Conservation (phyloP, 768 basidiomycete species). For the Naganishia antarctica region DNA sequence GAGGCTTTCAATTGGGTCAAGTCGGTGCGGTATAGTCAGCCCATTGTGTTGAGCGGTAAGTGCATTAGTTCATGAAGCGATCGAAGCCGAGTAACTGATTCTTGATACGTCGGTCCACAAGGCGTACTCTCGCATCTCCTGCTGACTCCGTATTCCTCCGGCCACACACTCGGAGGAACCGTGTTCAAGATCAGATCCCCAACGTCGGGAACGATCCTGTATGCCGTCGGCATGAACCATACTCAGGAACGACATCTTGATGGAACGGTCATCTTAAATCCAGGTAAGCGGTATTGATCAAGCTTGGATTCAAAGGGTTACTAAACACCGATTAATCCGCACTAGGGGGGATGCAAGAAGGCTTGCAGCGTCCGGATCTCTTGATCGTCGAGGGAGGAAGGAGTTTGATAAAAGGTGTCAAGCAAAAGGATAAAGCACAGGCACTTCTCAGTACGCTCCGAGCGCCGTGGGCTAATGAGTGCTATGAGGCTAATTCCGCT, state of each 20-base stretch:
- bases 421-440: conserved; percentile 82
- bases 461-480: background rate
- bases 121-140: conserved; percentile 40
- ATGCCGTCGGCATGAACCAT: conserved; percentile 93
- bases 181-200: conserved; percentile 99
- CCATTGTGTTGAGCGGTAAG: conserved; percentile 84
- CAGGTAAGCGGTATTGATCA: conserved; percentile 24
- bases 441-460: conserved; percentile 66
- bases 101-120: conserved; percentile 9
- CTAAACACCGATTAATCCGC: background rate
- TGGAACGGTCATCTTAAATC: conserved; percentile 71
- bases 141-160: conserved; percentile 86
- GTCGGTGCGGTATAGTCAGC: conserved; percentile 89
- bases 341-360: conserved; percentile 38
- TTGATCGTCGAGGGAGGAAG: conserved; percentile 89
- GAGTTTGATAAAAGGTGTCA: conserved; percentile 65
- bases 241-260: conserved; percentile 93
- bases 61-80: conserved; percentile 23
- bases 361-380: conserved; percentile 72
- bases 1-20: conserved; percentile 89
- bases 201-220: conserved; percentile 88
- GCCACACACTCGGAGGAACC: conserved; percentile 91
- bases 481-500: background rate
- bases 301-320: conserved; percentile 5
- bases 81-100: background rate